Conservation (phyloP, 129 eudicot genomes). For the Flaveria ramosissima region DNA sequence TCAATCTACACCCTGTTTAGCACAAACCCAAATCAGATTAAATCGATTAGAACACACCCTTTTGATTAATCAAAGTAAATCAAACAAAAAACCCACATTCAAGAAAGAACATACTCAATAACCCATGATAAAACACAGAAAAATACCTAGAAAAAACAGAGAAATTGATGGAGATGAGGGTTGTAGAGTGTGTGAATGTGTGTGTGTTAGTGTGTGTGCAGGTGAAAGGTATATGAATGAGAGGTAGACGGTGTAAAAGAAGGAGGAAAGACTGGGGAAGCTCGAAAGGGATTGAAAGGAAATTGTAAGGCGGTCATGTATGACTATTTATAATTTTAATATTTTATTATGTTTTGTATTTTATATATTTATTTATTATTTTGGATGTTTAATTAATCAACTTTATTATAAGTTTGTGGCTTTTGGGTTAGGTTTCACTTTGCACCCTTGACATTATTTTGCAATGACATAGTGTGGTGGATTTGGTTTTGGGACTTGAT, state of each 20-base stretch:
- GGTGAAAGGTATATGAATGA: slow-evolving; percentile 41
- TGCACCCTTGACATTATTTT: slow-evolving; percentile 30
- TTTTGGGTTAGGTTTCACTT: slow-evolving; percentile 27
- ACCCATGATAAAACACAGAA: neutral
- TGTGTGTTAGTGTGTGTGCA: slow-evolving; percentile 20
- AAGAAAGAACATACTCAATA: slow-evolving; percentile 25
- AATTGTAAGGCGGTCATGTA: slow-evolving; percentile 49
- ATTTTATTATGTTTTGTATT: neutral
- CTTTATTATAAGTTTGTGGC: slow-evolving; percentile 1
- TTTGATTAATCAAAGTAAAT: slow-evolving; percentile 5
- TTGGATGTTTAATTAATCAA: neutral
- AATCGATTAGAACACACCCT: slow-evolving; percentile 29
- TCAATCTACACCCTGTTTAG: slow-evolving; percentile 30
- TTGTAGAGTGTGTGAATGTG: slow-evolving; percentile 35
- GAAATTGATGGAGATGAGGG: slow-evolving; percentile 14
- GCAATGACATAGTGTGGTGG: slow-evolving; percentile 17
- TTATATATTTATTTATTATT: neutral
- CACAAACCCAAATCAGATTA: slow-evolving; percentile 20
- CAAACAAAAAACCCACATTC: slow-evolving; percentile 21
- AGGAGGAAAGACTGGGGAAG: slow-evolving; percentile 44
- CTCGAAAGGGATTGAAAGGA: slow-evolving; percentile 49
- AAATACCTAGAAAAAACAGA: slow-evolving; percentile 22
- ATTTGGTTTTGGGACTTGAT: slow-evolving; percentile 27
- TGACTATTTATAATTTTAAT: slow-evolving; percentile 35
- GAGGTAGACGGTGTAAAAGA: slow-evolving; percentile 39